A percentile compares a stretch with the other conserved stretches of the same genome.
Evolutionary conservation across 441 rosid genomes (phyloP).

Genomic region (Bruguiera hainesii): DNA sequence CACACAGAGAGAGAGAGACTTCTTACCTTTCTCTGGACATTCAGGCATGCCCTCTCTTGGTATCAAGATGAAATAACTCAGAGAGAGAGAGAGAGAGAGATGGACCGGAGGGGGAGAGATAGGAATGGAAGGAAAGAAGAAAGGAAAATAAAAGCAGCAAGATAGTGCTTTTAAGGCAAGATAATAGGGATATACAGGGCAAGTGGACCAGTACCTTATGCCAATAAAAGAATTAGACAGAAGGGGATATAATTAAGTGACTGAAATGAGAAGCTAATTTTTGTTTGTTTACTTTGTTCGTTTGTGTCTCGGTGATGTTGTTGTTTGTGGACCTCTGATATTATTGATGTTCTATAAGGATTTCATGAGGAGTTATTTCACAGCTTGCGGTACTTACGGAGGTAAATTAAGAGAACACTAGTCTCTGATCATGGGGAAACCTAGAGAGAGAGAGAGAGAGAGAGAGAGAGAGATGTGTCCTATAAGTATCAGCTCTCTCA

Average conservation of each 20-base stretch:
- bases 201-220: constrained; percentile 26
- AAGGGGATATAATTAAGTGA: neutral
- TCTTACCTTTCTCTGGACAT: constrained; percentile 95
- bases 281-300: neutral
- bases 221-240: constrained; percentile 13
- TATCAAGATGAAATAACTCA: constrained; percentile 17
- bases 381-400: neutral
- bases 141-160: constrained; percentile 24
- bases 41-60: constrained; percentile 73
- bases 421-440: neutral
- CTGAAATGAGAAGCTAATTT: constrained; percentile 20
- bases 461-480: constrained; percentile 12
- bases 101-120: neutral
- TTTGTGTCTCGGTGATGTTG: constrained; percentile 18
- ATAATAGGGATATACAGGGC: constrained; percentile 29
- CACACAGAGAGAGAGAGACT: neutral
- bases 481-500: constrained; percentile 37
- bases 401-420: neutral
- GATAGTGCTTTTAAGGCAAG: constrained; percentile 84
- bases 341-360: constrained; percentile 15
- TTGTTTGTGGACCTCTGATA: constrained; percentile 6
- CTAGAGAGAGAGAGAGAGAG: neutral
- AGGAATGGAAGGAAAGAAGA: constrained; percentile 22
- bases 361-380: neutral
- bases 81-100: constrained; percentile 18